Conservation (phyloP, 371 early-diverging fungal species). For the Capillidium heterosporum region DNA sequence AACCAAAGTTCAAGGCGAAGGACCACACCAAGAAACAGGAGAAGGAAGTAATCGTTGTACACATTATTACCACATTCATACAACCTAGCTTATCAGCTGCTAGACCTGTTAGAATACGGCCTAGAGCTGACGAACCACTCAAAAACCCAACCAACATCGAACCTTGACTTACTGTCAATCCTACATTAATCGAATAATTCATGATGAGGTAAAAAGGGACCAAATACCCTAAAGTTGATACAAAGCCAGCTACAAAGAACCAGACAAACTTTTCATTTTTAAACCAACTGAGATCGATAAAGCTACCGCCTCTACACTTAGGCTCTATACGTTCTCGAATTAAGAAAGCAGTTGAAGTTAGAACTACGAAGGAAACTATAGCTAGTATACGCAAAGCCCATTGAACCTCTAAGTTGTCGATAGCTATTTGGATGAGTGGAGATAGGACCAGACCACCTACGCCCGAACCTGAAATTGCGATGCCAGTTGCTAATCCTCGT, state of each 20-base stretch:
- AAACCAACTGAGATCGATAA: conserved; percentile 12
- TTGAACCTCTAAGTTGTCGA: conserved; percentile 28
- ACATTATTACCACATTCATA: conserved; percentile 25
- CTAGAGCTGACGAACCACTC: conserved; percentile 35
- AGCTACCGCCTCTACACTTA: not conserved
- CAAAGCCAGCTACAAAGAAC: conserved; percentile 7
- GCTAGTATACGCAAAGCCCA: conserved; percentile 46
- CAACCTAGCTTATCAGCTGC: conserved; percentile 41
- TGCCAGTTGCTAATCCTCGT: conserved; percentile 54
- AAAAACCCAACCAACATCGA: conserved; percentile 28
- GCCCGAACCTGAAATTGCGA: conserved; percentile 59
- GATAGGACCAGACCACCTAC: conserved; percentile 60
- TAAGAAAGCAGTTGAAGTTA: conserved; percentile 12
- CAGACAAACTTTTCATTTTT: conserved; percentile 11
- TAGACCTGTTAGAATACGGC: conserved; percentile 40
- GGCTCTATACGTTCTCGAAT: not conserved
- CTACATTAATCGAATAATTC: conserved; percentile 8
- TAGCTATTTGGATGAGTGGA: conserved; percentile 33
- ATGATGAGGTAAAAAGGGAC: conserved; percentile 2
- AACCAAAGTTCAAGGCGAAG: conserved; percentile 23
- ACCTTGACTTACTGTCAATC: conserved; percentile 14
- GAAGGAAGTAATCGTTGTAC: conserved; percentile 19
- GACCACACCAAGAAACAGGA: conserved; percentile 18
- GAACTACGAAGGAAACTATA: conserved; percentile 24
- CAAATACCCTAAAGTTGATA: conserved; percentile 13